Base-by-base conservation (phyloP, 208 protist genomes). In the Trypanosoma lewisi region DNA sequence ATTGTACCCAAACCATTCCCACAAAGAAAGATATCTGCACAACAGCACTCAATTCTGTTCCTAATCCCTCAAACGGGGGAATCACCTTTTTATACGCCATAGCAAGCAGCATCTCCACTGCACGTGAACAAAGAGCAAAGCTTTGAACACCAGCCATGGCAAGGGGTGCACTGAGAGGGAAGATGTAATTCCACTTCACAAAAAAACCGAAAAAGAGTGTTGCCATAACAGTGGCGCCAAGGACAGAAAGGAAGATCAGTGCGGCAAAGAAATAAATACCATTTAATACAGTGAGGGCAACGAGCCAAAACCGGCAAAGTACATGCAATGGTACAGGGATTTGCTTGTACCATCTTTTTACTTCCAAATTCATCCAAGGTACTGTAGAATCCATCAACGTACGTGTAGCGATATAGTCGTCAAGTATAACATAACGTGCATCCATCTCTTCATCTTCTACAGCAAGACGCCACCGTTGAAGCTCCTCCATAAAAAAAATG, bases 191-290 rank as follows among this genome's bases (percentile, higher is more conserved):
- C 42, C 75, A 63, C 39, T 83, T 50, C n/a, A 77, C 73, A 45
- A 80, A 82, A 39, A 78, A 83, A 39, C 77, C 81, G 30, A 91
- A 76, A 55, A 87, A 91, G 39, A 86, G 33, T 31, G 77, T 86
- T 33, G 80, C 63, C 23, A 82, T 59, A 47, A 86, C 55, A 58
- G 59, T 57, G 7, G 70, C 75, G 30, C 54, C 49, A 48, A 88
- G 75, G 7, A 78, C 61, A 23, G 69, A 28, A 50, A 78, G 52
- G 63, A 91, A 86, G 21, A 91, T 36, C 28, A 83, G 55, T 3
- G 81, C 85, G 2, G 47, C 66, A 37, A 77, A 14, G 53, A 91
- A 78, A 64, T 82, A 87, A 4, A 83, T 28, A 4, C 59, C 63
- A 63, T 78, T 84, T 0, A 83, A 23, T 11, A 84, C 23, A 17